phyloP scores from a whole-genome alignment of 345 rosid species.

The Pseudoturritis turrita region DNA sequence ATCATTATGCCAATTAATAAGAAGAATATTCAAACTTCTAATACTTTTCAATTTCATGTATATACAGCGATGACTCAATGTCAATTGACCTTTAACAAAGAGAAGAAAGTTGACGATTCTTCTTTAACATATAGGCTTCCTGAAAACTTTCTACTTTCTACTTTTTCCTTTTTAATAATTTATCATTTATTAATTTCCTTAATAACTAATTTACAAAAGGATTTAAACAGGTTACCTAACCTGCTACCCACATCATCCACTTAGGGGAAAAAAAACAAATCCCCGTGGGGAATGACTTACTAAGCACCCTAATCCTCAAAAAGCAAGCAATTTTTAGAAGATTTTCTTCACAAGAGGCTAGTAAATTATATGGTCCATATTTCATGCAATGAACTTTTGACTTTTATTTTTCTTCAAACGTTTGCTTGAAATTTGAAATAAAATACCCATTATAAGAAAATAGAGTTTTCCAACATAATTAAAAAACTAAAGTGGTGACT shows the following conservation, averaged over 20 bases:
- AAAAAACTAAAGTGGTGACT: background rate
- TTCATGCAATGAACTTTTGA: background rate
- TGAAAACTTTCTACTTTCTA: background rate
- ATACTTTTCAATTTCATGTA: conserved; percentile 3
- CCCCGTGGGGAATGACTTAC: background rate
- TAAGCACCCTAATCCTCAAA: background rate
- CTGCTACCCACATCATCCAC: background rate
- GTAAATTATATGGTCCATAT: background rate
- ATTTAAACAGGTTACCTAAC: background rate
- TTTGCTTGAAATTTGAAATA: background rate
- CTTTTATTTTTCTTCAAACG: background rate
- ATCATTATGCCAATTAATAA: background rate
- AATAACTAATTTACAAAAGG: background rate
- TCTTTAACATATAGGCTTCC: background rate
- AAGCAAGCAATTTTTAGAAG: background rate
- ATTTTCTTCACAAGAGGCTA: background rate
- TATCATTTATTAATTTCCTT: background rate
- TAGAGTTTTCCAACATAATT: background rate
- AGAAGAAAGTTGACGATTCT: background rate
- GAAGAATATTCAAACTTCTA: background rate
- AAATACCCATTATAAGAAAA: background rate
- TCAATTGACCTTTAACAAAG: background rate
- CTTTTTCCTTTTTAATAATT: background rate
- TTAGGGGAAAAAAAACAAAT: background rate
- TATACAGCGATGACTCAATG: background rate